A percentile compares a stretch with the other conserved stretches of the same genome.
Conservation (phyloP, 1,284 basidiomycete genomes). For the Cutaneotrichosporon spelunceum region DNA sequence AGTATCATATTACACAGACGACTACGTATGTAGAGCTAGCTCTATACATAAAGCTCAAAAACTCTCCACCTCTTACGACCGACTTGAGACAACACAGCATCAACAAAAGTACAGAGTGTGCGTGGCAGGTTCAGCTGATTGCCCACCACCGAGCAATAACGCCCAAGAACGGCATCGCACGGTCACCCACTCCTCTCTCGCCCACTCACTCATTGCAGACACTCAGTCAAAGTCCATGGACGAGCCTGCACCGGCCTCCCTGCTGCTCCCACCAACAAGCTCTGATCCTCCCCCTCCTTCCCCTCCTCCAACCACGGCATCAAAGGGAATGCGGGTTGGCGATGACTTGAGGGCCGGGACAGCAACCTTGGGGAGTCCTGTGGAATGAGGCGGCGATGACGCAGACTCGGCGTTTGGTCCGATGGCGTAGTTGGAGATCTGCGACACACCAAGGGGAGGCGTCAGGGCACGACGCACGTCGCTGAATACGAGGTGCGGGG, state of each 20-base stretch:
- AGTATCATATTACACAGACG: too few relatives aligned
- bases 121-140: too few relatives aligned
- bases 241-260: not conserved
- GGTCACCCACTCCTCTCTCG: not conserved
- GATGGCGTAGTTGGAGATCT: not conserved
- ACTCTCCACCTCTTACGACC: too few relatives aligned
- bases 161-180: not conserved
- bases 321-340: not conserved
- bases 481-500: not conserved
- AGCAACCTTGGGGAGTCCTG: not conserved
- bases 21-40: too few relatives aligned
- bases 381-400: not conserved
- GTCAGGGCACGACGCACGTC: not conserved
- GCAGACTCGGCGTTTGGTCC: not conserved
- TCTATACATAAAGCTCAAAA: too few relatives aligned
- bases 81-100: too few relatives aligned
- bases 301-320: not conserved
- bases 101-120: too few relatives aligned
- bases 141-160: not conserved
- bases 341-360: not conserved
- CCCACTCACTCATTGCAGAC: not conserved
- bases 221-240: slow-evolving; percentile 4
- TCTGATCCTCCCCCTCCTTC: not conserved
- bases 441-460: slow-evolving; percentile 1
- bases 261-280: not conserved